Evolutionary conservation across 257 asterid genomes (phyloP).

Genomic region (Gardenia jasminoides): DNA sequence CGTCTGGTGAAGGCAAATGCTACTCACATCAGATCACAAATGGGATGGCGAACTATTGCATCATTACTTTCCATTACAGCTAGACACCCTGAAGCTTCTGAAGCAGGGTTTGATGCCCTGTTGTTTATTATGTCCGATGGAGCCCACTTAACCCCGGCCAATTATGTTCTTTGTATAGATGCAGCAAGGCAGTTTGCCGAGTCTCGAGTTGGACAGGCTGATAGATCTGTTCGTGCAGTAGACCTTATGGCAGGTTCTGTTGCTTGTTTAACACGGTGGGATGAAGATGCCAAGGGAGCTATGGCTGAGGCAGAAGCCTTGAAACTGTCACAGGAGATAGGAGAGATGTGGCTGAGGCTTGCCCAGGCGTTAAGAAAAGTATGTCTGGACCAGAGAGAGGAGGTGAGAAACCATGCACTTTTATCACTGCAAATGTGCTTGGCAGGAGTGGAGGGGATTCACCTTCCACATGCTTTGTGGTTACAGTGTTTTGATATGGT

Average conservation of each 20-base stretch:
- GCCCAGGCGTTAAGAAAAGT: slow-evolving; percentile 85
- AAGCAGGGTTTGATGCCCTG: slow-evolving; percentile 84
- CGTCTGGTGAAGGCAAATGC: slow-evolving; percentile 89
- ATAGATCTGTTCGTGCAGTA: slow-evolving; percentile 71
- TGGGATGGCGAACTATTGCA: slow-evolving; percentile 88
- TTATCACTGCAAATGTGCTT: slow-evolving; percentile 66
- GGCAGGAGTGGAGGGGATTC: slow-evolving; percentile 64
- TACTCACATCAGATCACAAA: slow-evolving; percentile 60
- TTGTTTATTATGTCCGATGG: slow-evolving; percentile 83
- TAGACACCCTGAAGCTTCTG: slow-evolving; percentile 93
- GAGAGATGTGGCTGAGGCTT: slow-evolving; percentile 97
- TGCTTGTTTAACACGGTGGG: slow-evolving; percentile 70
- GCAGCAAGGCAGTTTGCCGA: slow-evolving; percentile 93
- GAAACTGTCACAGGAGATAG: slow-evolving; percentile 73
- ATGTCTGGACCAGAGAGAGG: slow-evolving; percentile 93
- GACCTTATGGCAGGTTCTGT: slow-evolving; percentile 80
- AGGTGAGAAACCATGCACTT: slow-evolving; percentile 88
- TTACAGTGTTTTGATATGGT: slow-evolving; percentile 87
- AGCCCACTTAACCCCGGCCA: slow-evolving; percentile 77
- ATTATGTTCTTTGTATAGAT: slow-evolving; percentile 68
- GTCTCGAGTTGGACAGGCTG: slow-evolving; percentile 89
- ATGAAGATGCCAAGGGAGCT: slow-evolving; percentile 68
- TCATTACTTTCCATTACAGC: slow-evolving; percentile 82
- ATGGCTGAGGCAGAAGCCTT: slow-evolving; percentile 61
- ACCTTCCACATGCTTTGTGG: slow-evolving; percentile 63